These are phyloP conservation scores for Chlorella sp. DNA, from an alignment of 139 green algal species.

Conservation along the genomic window DNA sequence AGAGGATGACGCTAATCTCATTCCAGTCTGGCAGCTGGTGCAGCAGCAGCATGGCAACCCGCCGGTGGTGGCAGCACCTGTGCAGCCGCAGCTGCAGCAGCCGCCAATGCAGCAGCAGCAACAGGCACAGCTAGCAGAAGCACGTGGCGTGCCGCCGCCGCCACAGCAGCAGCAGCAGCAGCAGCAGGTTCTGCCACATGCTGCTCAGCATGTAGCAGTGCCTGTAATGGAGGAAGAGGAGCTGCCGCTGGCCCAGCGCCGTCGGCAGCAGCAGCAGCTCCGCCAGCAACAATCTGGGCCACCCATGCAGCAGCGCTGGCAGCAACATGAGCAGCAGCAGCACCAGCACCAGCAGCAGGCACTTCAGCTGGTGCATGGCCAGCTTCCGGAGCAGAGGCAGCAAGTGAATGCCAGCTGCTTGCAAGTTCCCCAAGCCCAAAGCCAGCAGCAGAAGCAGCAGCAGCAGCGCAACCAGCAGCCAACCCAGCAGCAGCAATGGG, in stretches of 20 bases:
- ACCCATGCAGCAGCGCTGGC: neutral
- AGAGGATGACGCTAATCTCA: neutral
- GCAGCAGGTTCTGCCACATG: neutral
- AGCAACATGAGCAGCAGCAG: neutral
- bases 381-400: neutral
- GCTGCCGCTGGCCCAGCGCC: neutral
- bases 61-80: neutral
- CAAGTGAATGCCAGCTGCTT: neutral
- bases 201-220: neutral
- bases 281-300: neutral
- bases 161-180: neutral
- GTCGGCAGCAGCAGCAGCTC: slow-evolving; percentile 2
- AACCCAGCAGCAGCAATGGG: neutral
- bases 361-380: neutral
- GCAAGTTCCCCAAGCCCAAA: neutral
- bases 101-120: neutral
- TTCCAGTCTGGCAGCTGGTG: neutral
- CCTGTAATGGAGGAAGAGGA: neutral
- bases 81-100: neutral
- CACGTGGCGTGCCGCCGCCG: neutral
- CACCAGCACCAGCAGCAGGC: neutral
- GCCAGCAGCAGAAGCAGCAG: neutral
- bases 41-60: neutral
- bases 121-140: neutral
- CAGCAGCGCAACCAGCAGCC: neutral